Conservation (phyloP, 139 green algal species). For the Medakamo hakoo region DNA sequence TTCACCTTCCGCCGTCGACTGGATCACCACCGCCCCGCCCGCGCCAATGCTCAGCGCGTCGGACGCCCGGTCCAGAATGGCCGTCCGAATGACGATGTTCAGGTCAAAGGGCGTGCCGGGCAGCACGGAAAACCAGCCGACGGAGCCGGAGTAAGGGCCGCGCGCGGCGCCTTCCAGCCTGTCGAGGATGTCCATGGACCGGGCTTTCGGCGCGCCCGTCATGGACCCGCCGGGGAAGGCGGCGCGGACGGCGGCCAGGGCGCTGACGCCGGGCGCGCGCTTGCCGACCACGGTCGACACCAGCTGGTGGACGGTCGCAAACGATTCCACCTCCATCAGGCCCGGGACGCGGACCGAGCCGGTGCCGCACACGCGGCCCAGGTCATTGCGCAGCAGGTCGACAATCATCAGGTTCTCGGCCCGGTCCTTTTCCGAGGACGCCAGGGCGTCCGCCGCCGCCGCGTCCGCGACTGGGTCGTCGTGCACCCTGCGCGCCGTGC, state of each 20-base stretch:
- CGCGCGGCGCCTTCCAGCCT: constrained; percentile 58
- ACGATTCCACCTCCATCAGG: constrained; percentile 88
- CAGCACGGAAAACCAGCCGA: constrained; percentile 81
- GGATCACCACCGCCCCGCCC: constrained; percentile 80
- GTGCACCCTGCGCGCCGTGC: constrained; percentile 35
- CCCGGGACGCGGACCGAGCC: constrained; percentile 76
- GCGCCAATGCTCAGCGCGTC: constrained; percentile 58
- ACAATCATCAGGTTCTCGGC: constrained; percentile 99
- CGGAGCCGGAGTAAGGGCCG: constrained; percentile 72
- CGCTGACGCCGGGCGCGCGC: too few relatives aligned
- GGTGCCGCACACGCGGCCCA: constrained; percentile 45
- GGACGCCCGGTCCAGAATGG: constrained; percentile 32
- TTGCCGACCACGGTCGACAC: constrained; percentile 48
- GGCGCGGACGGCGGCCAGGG: constrained; percentile 34
- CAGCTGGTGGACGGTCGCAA: constrained; percentile 88
- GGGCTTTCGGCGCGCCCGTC: constrained; percentile 81
- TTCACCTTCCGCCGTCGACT: constrained; percentile 58
- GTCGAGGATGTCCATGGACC: constrained; percentile 78
- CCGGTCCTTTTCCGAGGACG: constrained; percentile 72
- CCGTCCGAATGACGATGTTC: constrained; percentile 97
- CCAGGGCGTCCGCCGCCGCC: constrained; percentile 21
- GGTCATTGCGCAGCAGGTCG: constrained; percentile 95
- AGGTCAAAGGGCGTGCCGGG: constrained; percentile 90
- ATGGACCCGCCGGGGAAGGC: constrained; percentile 91
- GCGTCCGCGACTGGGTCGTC: constrained; percentile 37